Conservation (phyloP, 2,329 filamentous ascomycete genomes). For the Calycina marina region DNA sequence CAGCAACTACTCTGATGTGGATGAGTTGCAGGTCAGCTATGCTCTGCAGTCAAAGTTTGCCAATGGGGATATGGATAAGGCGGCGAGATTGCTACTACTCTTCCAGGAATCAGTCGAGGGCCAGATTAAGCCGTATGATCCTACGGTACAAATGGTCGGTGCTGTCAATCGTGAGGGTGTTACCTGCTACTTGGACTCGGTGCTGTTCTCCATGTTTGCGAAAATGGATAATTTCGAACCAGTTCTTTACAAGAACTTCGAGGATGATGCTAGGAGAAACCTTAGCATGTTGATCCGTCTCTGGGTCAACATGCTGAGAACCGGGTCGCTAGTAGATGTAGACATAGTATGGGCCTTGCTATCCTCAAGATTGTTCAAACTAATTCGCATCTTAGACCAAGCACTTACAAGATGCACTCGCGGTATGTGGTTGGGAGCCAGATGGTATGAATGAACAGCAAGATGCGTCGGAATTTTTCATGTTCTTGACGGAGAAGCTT, state of each 20-base stretch:
- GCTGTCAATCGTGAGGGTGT: conserved; percentile 75
- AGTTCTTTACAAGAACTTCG: conserved; percentile 50
- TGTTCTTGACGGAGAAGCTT: conserved; percentile 81
- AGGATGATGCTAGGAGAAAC: conserved; percentile 55
- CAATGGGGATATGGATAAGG: conserved; percentile 55
- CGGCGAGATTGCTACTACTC: conserved; percentile 62
- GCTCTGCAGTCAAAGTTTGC: conserved; percentile 47
- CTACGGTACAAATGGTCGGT: conserved; percentile 58
- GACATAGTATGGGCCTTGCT: conserved; percentile 50
- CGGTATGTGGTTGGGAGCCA: conserved; percentile 79
- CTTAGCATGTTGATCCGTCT: conserved; percentile 67
- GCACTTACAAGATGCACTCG: conserved; percentile 67
- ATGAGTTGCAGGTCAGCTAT: conserved; percentile 48
- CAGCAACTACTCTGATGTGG: conserved; percentile 25
- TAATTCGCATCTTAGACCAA: conserved; percentile 42
- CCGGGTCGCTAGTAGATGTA: conserved; percentile 68
- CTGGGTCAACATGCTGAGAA: conserved; percentile 86
- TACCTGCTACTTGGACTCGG: conserved; percentile 86
- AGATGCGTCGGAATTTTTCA: conserved; percentile 90
- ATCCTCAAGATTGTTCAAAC: conserved; percentile 2
- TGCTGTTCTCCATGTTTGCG: conserved; percentile 93
- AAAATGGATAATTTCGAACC: conserved; percentile 82
- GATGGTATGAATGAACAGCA: conserved; percentile 69
- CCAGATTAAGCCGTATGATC: conserved; percentile 59
- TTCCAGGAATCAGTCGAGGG: conserved; percentile 73